Evolutionary conservation across 371 early-diverging fungal genomes (phyloP).

Genomic region (Saksenaea vasiformis): DNA sequence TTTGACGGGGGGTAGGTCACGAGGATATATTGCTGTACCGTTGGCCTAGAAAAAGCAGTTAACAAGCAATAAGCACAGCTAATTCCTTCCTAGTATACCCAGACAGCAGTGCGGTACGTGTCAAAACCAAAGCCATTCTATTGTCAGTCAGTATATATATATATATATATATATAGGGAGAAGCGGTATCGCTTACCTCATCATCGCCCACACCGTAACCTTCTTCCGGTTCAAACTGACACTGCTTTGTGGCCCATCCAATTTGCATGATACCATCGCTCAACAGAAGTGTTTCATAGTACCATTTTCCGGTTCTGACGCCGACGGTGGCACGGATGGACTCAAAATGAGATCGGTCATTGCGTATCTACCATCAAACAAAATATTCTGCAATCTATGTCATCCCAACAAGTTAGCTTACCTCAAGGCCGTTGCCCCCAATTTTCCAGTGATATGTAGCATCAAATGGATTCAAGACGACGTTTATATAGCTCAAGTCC

Average conservation of each 20-base stretch:
- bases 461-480: conserved; percentile 51
- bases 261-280: conserved; percentile 68
- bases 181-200: conserved; percentile 34
- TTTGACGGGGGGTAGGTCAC: conserved; percentile 22
- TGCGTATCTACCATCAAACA: conserved; percentile 29
- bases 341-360: conserved; percentile 51
- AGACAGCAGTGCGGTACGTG: conserved; percentile 59
- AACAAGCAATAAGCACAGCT: background rate
- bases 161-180: background rate
- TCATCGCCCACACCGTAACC: conserved; percentile 68
- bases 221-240: conserved; percentile 66
- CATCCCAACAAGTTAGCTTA: background rate
- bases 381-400: background rate
- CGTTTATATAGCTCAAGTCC: conserved; percentile 28
- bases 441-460: conserved; percentile 47
- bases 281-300: conserved; percentile 57
- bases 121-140: conserved; percentile 67
- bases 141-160: background rate
- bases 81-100: conserved; percentile 28
- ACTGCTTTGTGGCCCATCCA: conserved; percentile 64
- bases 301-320: conserved; percentile 60
- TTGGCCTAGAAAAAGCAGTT: conserved; percentile 22
- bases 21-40: conserved; percentile 46
- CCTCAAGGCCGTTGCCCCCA: conserved; percentile 43
- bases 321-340: conserved; percentile 47